Base-by-base conservation (phyloP, 345 rosid genomes). In the Excoecaria agallocha region DNA sequence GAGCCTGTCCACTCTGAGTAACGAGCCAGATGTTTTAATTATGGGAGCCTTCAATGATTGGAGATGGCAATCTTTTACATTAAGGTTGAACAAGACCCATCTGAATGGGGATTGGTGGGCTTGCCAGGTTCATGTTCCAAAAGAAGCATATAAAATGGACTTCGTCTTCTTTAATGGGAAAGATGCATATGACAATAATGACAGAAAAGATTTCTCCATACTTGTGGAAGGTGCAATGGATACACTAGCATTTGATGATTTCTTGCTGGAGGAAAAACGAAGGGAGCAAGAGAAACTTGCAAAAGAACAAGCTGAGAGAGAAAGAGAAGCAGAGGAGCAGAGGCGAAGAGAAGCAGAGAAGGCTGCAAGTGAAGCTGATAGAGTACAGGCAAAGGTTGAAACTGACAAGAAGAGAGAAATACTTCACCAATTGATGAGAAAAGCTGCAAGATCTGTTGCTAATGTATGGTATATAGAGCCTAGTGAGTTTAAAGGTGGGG, bases 1-100 rank as follows among this genome's bases (percentile, higher is more conserved):
- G 85, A 82, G 80, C 74, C 74, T 88, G 5, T 94, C 97, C 5
- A 74, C 85, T 69, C 85, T 94, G 71, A 76, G 70, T 6, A 72
- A 81, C 39, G 97, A 90, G 63, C 82, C 88, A 0, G 95, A 92
- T 77, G 65, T 91, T 81, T 78, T 92, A 56, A 82, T 92, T 67
- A 89, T 89, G 98, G 97, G 97, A 37, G 93, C 95, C 37, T 94
- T 94, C 69, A 94, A 94, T 77, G 91, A 89, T 22, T 92, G 98
- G 98, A 89, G 90, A 80, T 94, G 92, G 93, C 87, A 87, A 70
- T 88, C 92, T 58, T 94, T 94, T 74, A 87, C 93, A 0, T 62
- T 74, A 52, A 89, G 91, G 86, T 82, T 91, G 80, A 87, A 85
- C 74, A 87, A 86, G 84, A 84, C 89, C 72, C 76, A 83, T 69